Base-by-base conservation (phyloP, 331 rosid species). In the Erythrophleum ivorense region DNA sequence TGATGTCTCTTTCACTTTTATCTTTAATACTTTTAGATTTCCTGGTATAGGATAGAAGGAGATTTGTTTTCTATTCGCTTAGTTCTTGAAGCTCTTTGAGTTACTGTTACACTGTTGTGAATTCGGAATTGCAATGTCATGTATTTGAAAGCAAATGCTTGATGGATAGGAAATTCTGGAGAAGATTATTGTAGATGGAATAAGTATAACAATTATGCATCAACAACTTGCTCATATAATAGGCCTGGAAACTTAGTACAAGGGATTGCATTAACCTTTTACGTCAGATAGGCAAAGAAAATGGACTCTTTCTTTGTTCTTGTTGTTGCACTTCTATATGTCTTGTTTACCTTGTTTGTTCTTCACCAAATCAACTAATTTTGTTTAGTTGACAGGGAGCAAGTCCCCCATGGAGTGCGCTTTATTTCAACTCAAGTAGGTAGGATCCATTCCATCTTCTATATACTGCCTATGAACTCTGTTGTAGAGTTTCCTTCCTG, bases 371-470 rank as follows among this genome's bases (percentile, higher is more conserved):
- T 18, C 31, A 19, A 3, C 68, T 76, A 54, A 46, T 81, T 85
- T 80, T 55, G 13, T 41, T 60, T 73, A 73, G 13, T 88, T 82
- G n/a, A 60, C 91, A 96, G 99, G 87, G 97, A 96, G 19, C 92
- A 89, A 77, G 84, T 60, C 9, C 90, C 92, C 53, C 63, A 80
- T 67, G 97, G 97, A 50, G 90, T 88, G 21, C 99, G 99, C 71
- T 90, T 91, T 55, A 92, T 96, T 79, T 96, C 99, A 53, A 96
- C 99, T 48, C 99, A 96, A 91, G 29, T 94, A 1, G 99, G 99
- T 96, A 87, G 70, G 92, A 71, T 49, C 82, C 38, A 21, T 86
- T 64, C 76, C 40, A 15, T 67, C 48, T 31, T n/a, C 19, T 41
- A 34, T 29, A 21, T 13, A 12, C 62, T 71, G 15, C 52, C 31